Evolutionary conservation across 2,329 filamentous ascomycete genomes (phyloP), one percentile per base, ranked within the genome.

Genomic region (Fusarium sp.): DNA sequence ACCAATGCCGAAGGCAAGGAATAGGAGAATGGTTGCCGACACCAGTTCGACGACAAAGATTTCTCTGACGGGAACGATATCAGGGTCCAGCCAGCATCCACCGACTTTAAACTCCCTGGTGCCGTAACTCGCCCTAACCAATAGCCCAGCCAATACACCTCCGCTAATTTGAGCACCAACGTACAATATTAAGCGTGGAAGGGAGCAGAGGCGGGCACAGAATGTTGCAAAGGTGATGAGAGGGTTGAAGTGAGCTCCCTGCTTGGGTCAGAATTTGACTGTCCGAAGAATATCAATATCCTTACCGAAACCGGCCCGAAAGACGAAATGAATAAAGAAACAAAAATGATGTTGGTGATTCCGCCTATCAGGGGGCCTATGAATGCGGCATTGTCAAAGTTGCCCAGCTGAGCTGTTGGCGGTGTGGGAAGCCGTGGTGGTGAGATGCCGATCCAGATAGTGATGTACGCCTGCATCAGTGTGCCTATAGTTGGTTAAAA

Each of bases 151-250:
- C 82, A 76, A 2, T 0, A 84, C 79, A 0, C 82, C 85, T 0
- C 88, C 88, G 0, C 81, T 69, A 0, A 82, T 82, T 71, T 90
- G 88, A n/a, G 83, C 85, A 5, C 80, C 65, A 5, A 90, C 62
- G 64, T 90, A 90, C 2, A 90, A 73, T 0, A 89, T 74, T 27
- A 85, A 81, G 5, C 88, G 84, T 0, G 88, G 86, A 13, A 90
- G 83, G 0, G 85, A 86, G 6, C 85, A 86, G 2, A 89, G 79
- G 0, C 87, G 83, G 1, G 86, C 84, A 35, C 86, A 86, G 63
- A 90, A 87, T 0, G 88, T 89, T 0, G 86, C 84, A 45, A 90
- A 82, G 0, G 88, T 89, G 54, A 90, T 89, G 5, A 86, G 80
- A 1, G 88, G 88, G 73, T 88, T 90, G 58, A 90, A 81, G 75